Evolutionary conservation across 2,329 filamentous ascomycete genomes (phyloP), one percentile per base, ranked within the genome.

Genomic region (Beauveria brongniartii): DNA sequence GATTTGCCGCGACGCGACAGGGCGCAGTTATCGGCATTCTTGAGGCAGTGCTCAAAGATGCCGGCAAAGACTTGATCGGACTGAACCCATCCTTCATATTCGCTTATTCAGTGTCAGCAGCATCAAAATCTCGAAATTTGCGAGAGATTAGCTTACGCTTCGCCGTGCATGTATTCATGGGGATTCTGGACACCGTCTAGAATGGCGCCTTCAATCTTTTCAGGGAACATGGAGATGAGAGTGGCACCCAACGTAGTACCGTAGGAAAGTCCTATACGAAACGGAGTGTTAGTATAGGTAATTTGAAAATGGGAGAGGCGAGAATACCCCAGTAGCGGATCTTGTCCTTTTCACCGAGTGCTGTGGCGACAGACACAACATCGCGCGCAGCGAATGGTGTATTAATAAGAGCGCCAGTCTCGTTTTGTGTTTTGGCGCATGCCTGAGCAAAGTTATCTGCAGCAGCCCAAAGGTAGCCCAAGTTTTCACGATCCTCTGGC

Each of bases 211-310:
- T 74, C 74, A 24, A 78, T 68, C 44, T 71, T 67, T 24, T 77
- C 72, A 1, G 76, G 77, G 61, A 77, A 77, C 71, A 79, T 74
- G 22, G 74, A 71, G 7, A 73, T 73, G 14, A 73, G 65, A 0
- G 71, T 75, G 3, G 68, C 67, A 7, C 77, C 77, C 1, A 79
- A 64, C 6, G 71, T 65, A 1, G 73, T 74, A 16, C 76, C 76
- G 58, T 78, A 78, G 1, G 74, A 77, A 61, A 73, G 66, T 3
- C 24, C 9, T 22, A 26, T 6, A n/a, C 3, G 28, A 37, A 24
- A 8, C 3, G 22, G 41, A 37, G 34, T 14, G 34, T 37, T 14
- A 37, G 12, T 14, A 37, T 14, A 1, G 14, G 12, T 8, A 20
- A 43, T 14, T 7, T 1, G 5, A 18, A 4, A 10, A 14, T n/a